Base-by-base conservation (phyloP, 1,284 basidiomycete species). In the Microbotryum silenes-acaulis region DNA sequence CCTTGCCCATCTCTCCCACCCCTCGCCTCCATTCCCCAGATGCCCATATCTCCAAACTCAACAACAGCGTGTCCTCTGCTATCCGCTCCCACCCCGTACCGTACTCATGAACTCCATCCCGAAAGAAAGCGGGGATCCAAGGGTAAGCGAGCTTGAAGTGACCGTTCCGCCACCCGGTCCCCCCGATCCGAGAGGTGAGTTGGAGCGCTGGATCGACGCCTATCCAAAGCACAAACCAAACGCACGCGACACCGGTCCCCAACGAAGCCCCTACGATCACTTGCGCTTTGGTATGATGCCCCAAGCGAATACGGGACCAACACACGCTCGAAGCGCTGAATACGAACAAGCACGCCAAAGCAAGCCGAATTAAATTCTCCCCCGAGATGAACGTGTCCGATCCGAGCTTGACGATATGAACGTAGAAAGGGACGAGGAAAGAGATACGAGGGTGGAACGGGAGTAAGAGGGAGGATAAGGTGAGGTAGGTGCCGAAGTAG, bases 401-500 rank as follows among this genome's bases (percentile, higher is more conserved):
- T 1, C 51, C 59, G 56, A 67, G 25, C 27, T 54, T n/a, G 54
- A 37, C n/a, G 60, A 56, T 31, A 12, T 37, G 54, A 42, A 61
- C 31, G 51, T 60, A 62, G 50, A 61, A 49, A 20, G 63, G 65
- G 33, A 63, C 56, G 37, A 67, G 63, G 9, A 56, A 51, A 29
- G 65, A 65, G 44, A 72, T 61, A 42, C 69, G 65, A 10, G 66
- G 64, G 54, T 74, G 71, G 9, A 71, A 60, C 0, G 70, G 68
- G 42, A 73, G 63, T 29, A 68, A 58, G 55, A 72, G 54, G 27
- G 66, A 66, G 20, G 62, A 68, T 25, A 74, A 67, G 18, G 66
- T 67, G 42, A 74, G 64, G 61, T 74, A 74, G 55, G 66, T 61
- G 6, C 70, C 73, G 58, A 73, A 71, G 62, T 73, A 74, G 47